Evolutionary conservation across 2,329 filamentous ascomycete genomes (phyloP).

Genomic region (Helotiales sp.): DNA sequence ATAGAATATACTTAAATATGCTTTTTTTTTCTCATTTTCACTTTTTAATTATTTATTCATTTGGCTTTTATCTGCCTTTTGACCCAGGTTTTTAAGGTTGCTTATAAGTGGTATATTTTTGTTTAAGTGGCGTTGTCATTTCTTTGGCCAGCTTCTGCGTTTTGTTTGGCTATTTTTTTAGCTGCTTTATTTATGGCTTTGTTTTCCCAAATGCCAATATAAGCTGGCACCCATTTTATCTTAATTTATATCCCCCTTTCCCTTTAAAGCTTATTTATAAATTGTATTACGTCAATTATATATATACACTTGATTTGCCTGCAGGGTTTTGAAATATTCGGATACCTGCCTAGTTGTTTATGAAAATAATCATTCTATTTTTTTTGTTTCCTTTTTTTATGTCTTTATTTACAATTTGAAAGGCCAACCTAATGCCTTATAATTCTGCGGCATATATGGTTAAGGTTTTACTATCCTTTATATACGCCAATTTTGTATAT

Average conservation of each 20-base stretch:
- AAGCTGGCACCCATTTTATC: no score
- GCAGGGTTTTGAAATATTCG: background rate
- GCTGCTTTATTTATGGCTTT: no score
- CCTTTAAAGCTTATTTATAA: slow-evolving; percentile 6
- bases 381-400: slow-evolving; percentile 15
- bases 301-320: slow-evolving; percentile 1
- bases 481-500: no score
- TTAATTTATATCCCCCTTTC: slow-evolving; percentile 10
- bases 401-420: slow-evolving; percentile 20
- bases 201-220: no score
- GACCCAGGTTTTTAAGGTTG: background rate
- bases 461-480: no score
- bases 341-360: slow-evolving; percentile 3
- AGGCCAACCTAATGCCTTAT: slow-evolving; percentile 28
- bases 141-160: background rate
- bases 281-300: slow-evolving; percentile 1
- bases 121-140: background rate
- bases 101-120: background rate
- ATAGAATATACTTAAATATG: background rate
- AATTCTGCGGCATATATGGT: slow-evolving; percentile 35
- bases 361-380: no score
- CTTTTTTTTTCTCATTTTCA: background rate
- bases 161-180: slow-evolving; percentile 7
- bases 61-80: background rate
- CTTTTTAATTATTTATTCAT: background rate